Evolutionary conservation across 1,284 basidiomycete species (phyloP).

Genomic region (Moesziomyces globuligerus): DNA sequence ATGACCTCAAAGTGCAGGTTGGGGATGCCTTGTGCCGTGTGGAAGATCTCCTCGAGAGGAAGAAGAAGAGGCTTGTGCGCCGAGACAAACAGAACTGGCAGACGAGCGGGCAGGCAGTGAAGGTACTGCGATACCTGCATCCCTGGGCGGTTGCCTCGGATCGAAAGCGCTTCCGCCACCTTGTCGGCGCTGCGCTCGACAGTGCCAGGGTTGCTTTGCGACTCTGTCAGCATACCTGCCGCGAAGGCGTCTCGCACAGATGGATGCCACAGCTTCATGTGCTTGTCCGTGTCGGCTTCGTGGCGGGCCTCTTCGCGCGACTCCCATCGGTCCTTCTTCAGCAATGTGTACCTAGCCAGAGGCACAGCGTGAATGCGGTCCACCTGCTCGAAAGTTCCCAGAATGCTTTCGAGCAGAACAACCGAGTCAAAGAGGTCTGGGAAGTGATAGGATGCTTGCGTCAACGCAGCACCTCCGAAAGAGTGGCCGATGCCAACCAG

Average conservation of each 20-base stretch:
- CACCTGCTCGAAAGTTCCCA: constrained; percentile 28
- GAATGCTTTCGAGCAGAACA: constrained; percentile 36
- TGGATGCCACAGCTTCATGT: constrained; percentile 40
- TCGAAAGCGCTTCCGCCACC: constrained; percentile 38
- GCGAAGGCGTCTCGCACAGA: constrained; percentile 38
- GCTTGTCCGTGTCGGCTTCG: constrained; percentile 36
- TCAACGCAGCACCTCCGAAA: constrained; percentile 35
- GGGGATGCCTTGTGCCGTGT: constrained; percentile 36
- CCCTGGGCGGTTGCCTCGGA: constrained; percentile 44
- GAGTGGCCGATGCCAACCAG: constrained; percentile 49
- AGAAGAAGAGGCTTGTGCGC: constrained; percentile 40
- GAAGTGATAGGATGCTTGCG: constrained; percentile 36
- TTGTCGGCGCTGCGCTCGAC: constrained; percentile 41
- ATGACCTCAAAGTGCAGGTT: constrained; percentile 45
- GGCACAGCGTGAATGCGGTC: constrained; percentile 28
- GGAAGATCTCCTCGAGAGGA: constrained; percentile 39
- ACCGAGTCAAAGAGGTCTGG: constrained; percentile 41
- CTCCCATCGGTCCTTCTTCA: constrained; percentile 41
- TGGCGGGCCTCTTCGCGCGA: constrained; percentile 31
- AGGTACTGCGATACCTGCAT: constrained; percentile 35
- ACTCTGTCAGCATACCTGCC: constrained; percentile 37
- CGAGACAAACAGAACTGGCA: constrained; percentile 37
- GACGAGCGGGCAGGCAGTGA: constrained; percentile 34
- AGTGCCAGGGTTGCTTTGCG: constrained; percentile 24
- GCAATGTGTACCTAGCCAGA: constrained; percentile 43